These are phyloP conservation scores for Aspergillus flavus DNA, from an alignment of 2,329 filamentous ascomycete genomes.

Conservation along the genomic window DNA sequence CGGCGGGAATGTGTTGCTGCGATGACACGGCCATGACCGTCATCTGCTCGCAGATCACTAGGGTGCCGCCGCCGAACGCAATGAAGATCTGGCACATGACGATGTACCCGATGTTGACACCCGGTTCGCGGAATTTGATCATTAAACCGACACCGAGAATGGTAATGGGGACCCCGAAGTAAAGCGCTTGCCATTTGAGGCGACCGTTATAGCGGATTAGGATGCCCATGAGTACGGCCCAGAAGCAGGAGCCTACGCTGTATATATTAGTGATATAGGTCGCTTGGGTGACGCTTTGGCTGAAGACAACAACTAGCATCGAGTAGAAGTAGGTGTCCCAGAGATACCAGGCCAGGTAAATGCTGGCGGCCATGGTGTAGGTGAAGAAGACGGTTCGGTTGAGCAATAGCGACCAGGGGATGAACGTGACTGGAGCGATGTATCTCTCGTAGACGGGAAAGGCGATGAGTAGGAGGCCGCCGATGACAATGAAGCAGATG, in stretches of 20 bases:
- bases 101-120: slow-evolving; percentile 53
- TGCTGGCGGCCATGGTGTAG: slow-evolving; percentile 52
- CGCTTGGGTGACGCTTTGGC: slow-evolving; percentile 45
- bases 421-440: slow-evolving; percentile 56
- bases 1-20: slow-evolving; percentile 56
- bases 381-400: slow-evolving; percentile 56
- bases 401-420: slow-evolving; percentile 55
- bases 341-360: slow-evolving; percentile 55
- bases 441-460: slow-evolving; percentile 30
- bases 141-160: slow-evolving; percentile 58
- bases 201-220: slow-evolving; percentile 53
- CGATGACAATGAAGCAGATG: slow-evolving; percentile 44
- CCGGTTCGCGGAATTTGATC: slow-evolving; percentile 58
- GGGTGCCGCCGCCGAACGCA: slow-evolving; percentile 56
- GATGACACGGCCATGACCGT: slow-evolving; percentile 60
- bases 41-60: slow-evolving; percentile 60
- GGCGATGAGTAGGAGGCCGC: slow-evolving; percentile 56
- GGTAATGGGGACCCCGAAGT: slow-evolving; percentile 55
- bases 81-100: slow-evolving; percentile 61
- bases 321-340: slow-evolving; percentile 60
- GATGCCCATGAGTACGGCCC: slow-evolving; percentile 52
- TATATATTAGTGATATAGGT: slow-evolving; percentile 55
- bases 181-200: slow-evolving; percentile 55
- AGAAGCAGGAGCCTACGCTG: slow-evolving; percentile 59
- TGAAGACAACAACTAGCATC: slow-evolving; percentile 58